Evolutionary conservation across 768 basidiomycete species (phyloP), one percentile per base, ranked within the genome.

Genomic region (Coprinopsis strossmayeri): DNA sequence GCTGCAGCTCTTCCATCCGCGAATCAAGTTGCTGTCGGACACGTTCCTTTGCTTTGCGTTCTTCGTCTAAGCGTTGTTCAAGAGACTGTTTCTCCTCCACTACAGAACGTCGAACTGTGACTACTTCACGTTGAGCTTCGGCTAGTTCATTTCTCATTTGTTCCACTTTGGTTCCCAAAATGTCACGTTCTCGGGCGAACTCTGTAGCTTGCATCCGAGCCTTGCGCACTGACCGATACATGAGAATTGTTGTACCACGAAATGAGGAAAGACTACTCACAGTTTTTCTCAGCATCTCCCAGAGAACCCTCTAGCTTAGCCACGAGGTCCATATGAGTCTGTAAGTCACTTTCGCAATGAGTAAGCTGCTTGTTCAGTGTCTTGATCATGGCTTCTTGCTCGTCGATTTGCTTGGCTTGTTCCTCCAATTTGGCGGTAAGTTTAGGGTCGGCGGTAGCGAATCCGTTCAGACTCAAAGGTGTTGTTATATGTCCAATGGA

Each of bases 171-270:
- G 64, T 59, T 51, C 69, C 83, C 48, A 89, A 70, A 32, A 76
- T 74, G 64, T 94, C 92, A 38, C 92, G 82, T 65, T 95, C 92
- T 43, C 87, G 78, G 9, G 86, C 87, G 32, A 93, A 69, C 60
- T 95, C 92, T 48, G 87, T 91, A 17, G 91, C 89, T 63, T 94
- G 92, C 82, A 91, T 85, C 30, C 92, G 88, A 4, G 91, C 87
- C 67, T 95, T 95, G 52, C 93, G 88, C 48, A 95, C 89, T 92
- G 58, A 27, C 48, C 25, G 26, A 35, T 41, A 48, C 18, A 37
- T 18, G 50, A 53, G 30, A 55, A 42, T 42, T 15, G 46, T 44
- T 21, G 24, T 25, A 43, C 37, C 43, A 34, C 38, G 42, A 20
- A 39, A 45, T 38, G 25, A 21, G 21, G 51, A 46, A 40, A 49